These are phyloP conservation scores for Aphanocladium album DNA, from an alignment of 2,329 filamentous ascomycete genomes.

Conservation along the genomic window DNA sequence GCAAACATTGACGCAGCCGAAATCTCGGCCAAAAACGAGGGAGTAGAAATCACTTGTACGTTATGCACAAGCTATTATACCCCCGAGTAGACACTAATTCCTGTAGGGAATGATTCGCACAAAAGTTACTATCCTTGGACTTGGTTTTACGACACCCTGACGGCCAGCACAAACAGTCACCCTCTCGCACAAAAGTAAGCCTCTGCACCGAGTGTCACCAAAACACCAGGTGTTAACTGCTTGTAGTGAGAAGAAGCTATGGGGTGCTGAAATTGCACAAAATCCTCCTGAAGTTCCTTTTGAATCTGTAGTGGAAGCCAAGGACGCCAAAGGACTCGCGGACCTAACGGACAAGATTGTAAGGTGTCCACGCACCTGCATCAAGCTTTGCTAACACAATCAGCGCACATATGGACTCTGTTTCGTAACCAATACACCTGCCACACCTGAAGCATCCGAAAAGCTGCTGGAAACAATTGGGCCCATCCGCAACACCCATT, in stretches of 20 bases:
- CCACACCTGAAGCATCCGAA: conserved; percentile 64
- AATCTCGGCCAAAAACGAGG: conserved; percentile 23
- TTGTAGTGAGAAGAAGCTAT: conserved; percentile 17
- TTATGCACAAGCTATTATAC: neutral
- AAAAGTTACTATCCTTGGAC: conserved; percentile 60
- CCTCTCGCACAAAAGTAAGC: conserved; percentile 3
- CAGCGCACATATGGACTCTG: conserved; percentile 69
- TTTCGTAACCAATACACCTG: conserved; percentile 67
- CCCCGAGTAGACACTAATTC: conserved; percentile 8
- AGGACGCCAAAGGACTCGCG: conserved; percentile 47
- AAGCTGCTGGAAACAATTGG: conserved; percentile 74
- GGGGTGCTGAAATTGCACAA: conserved; percentile 30
- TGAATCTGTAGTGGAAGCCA: conserved; percentile 50
- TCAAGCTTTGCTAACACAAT: neutral
- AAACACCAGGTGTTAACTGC: neutral
- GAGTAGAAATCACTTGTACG: conserved; percentile 32
- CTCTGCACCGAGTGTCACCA: neutral
- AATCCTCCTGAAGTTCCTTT: conserved; percentile 57
- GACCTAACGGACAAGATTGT: conserved; percentile 62
- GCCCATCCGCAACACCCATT: conserved; percentile 86
- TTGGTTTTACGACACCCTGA: conserved; percentile 32
- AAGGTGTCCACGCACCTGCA: conserved; percentile 20
- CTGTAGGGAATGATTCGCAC: conserved; percentile 65
- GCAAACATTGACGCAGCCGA: conserved; percentile 25
- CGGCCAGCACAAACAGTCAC: conserved; percentile 29